Evolutionary conservation across 1,284 basidiomycete species (phyloP), one percentile per base, ranked within the genome.

Genomic region (Exsudoporus floridanus): DNA sequence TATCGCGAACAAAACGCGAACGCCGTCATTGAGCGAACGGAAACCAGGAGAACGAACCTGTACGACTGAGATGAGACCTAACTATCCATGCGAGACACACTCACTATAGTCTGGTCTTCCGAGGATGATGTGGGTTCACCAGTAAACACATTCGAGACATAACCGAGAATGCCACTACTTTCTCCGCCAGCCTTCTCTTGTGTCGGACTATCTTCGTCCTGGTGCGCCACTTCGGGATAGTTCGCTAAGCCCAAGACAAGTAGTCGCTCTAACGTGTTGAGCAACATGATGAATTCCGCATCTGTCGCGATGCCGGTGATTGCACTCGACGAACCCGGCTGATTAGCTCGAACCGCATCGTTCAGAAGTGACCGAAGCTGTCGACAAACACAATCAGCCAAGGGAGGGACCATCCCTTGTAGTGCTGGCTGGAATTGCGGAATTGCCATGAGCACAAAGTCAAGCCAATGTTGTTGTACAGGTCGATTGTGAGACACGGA

Each of bases 401-500:
- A 74, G 1, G 92, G 87, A 14, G 83, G 76, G n/a, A 97, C 76
- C 36, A 89, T 78, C 14, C 77, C 72, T 38, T 84, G 81, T 7
- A 92, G 73, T 21, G 81, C 75, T 39, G 84, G 83, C 54, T 90
- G 88, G 63, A 92, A 90, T 60, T 91, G 86, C 0, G 92, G 86
- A 8, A 95, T 75, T 0, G 92, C 90, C 86, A 92, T 92, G 49
- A 98, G 80, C 52, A 98, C 79, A 67, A 99, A 98, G 69, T 98
- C 96, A 21, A 98, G 79, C 96, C 96, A 99, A 66, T 97, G 92
- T 64, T 96, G 93, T 13, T 97, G 72, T 21, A 95, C 79, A 1
- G 90, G 79, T 19, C 86, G 83, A 70, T 95, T 96, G 21, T 79
- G 73, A 6, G 78, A 74, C 5, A 76, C 70, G 5, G 85, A 76